phyloP scores from a whole-genome alignment of 805 yeast species.

The Candida glaebosa region DNA sequence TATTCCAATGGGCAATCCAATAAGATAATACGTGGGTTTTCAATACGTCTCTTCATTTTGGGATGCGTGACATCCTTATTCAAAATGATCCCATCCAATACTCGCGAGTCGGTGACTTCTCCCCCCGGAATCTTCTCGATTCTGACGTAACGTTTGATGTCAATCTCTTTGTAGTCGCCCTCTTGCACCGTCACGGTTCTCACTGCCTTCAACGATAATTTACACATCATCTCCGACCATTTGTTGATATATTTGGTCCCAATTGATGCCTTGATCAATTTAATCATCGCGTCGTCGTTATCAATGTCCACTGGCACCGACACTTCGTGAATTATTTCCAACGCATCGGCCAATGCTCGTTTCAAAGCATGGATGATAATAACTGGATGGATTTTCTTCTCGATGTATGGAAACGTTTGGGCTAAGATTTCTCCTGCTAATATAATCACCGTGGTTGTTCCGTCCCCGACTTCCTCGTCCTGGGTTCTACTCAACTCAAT shows the following conservation, averaged over 20 bases:
- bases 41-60: conserved; percentile 86
- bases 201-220: conserved; percentile 82
- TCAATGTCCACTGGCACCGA: conserved; percentile 79
- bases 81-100: conserved; percentile 85
- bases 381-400: conserved; percentile 95
- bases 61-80: conserved; percentile 99
- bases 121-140: conserved; percentile 98
- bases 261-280: conserved; percentile 83
- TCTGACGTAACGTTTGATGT: conserved; percentile 87
- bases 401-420: conserved; percentile 90
- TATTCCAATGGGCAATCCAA: conserved; percentile 97
- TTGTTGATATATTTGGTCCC: conserved; percentile 92
- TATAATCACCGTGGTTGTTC: conserved; percentile 95
- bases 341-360: conserved; percentile 85
- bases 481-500: conserved; percentile 94
- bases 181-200: conserved; percentile 67
- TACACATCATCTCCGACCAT: conserved; percentile 92
- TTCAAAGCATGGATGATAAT: conserved; percentile 92
- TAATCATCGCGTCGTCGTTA: conserved; percentile 83
- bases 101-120: conserved; percentile 84
- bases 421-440: conserved; percentile 96
- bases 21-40: conserved; percentile 83
- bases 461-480: conserved; percentile 98
- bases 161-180: conserved; percentile 75
- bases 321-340: conserved; percentile 79